A percentile compares a stretch with the other conserved stretches of the same genome.
These are phyloP conservation scores for Hibiscus tridactylites DNA, from an alignment of 345 rosid species.

Conservation along the genomic window DNA sequence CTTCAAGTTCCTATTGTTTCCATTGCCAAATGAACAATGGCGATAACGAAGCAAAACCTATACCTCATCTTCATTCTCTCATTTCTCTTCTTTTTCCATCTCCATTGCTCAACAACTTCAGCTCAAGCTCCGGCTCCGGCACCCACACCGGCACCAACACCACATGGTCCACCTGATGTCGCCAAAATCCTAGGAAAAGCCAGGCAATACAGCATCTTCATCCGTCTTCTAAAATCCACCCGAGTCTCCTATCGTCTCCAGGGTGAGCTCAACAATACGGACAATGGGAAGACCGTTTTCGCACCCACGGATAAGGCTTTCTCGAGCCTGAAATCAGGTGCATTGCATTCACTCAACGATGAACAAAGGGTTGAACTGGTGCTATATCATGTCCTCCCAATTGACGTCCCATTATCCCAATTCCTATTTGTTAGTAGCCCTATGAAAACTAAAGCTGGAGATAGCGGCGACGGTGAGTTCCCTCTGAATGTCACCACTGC, in stretches of 20 bases:
- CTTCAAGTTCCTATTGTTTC: too few relatives aligned
- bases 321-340: conserved; percentile 29
- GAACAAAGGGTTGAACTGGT: conserved; percentile 32
- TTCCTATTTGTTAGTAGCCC: conserved; percentile 32
- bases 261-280: too few relatives aligned
- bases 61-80: conserved; percentile 1
- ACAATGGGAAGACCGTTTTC: conserved; percentile 21
- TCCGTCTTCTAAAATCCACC: too few relatives aligned
- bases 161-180: conserved; percentile 36
- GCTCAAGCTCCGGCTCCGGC: conserved; percentile 10
- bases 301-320: conserved; percentile 39
- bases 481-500: conserved; percentile 35
- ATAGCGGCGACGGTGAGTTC: conserved; percentile 23
- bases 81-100: conserved; percentile 12
- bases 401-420: conserved; percentile 5
- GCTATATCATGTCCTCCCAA: conserved; percentile 30
- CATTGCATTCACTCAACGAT: conserved; percentile 25
- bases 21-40: neutral
- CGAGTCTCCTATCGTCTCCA: too few relatives aligned
- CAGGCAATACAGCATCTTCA: too few relatives aligned
- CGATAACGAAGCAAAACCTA: conserved; percentile 3
- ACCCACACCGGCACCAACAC: conserved; percentile 24
- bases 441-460: conserved; percentile 36
- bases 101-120: conserved; percentile 16
- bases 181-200: too few relatives aligned